phyloP scores from a whole-genome alignment of 2,329 filamentous ascomycete genomes.

The Colletotrichum simmondsii region DNA sequence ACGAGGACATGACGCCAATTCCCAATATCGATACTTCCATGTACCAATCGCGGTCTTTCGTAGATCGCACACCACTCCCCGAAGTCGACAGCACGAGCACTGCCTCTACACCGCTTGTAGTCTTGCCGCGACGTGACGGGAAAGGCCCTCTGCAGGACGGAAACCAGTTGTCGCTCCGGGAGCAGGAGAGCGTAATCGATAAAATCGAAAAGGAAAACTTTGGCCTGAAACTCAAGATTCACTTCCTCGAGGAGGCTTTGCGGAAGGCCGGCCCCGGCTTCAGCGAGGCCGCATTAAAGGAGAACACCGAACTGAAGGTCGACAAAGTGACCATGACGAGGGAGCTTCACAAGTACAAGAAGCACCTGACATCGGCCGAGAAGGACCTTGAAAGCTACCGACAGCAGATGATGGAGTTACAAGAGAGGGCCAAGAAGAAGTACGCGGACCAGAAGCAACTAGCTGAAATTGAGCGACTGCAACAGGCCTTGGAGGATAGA shows the following conservation, averaged over 20 bases:
- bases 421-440: constrained; percentile 82
- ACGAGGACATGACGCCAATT: constrained; percentile 79
- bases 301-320: constrained; percentile 97
- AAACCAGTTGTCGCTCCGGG: constrained; percentile 89
- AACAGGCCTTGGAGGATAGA: constrained; percentile 65
- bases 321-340: constrained; percentile 89
- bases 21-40: constrained; percentile 79
- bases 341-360: constrained; percentile 88
- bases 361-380: constrained; percentile 84
- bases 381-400: constrained; percentile 87
- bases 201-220: constrained; percentile 99
- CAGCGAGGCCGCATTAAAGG: constrained; percentile 87
- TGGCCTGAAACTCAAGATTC: constrained; percentile 94
- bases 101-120: constrained; percentile 83
- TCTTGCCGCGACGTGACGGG: constrained; percentile 71
- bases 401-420: constrained; percentile 83
- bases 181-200: constrained; percentile 96
- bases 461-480: constrained; percentile 68
- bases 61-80: constrained; percentile 76
- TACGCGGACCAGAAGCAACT: constrained; percentile 78
- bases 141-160: constrained; percentile 82
- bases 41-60: constrained; percentile 72
- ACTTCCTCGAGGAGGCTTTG: constrained; percentile 93
- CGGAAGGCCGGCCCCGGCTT: constrained; percentile 89
- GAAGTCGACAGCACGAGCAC: constrained; percentile 82